phyloP scores from a whole-genome alignment of 2,329 filamentous ascomycete genomes.

The Harringtonia aguacate region DNA sequence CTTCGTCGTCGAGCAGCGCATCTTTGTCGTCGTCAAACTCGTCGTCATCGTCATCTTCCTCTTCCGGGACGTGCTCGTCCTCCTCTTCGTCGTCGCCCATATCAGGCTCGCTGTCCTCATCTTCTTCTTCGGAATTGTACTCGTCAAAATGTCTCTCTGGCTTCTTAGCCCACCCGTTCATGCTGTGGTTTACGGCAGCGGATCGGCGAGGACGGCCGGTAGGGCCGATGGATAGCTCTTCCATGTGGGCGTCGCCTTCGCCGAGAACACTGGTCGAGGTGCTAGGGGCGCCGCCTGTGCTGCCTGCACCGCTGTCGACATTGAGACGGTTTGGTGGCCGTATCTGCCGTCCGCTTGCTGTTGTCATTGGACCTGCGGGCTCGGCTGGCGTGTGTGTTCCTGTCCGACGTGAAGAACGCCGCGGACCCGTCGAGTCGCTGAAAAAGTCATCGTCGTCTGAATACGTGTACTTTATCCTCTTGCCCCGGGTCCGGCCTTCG shows the following conservation, averaged over 20 bases:
- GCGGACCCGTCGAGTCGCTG: conserved; percentile 47
- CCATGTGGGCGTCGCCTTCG: conserved; percentile 17
- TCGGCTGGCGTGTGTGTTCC: conserved; percentile 64
- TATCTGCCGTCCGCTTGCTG: conserved; percentile 81
- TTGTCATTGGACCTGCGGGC: conserved; percentile 50
- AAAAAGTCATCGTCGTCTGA: conserved; percentile 73
- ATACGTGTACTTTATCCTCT: conserved; percentile 93
- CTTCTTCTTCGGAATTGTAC: conserved; percentile 49
- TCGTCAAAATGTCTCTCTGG: conserved; percentile 32
- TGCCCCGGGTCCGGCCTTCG: conserved; percentile 90
- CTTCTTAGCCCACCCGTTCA: conserved; percentile 34
- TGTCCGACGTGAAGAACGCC: conserved; percentile 67
- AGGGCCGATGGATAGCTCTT: conserved; percentile 27
- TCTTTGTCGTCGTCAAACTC: conserved; percentile 38
- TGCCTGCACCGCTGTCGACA: conserved; percentile 14
- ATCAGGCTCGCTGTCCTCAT: conserved; percentile 62
- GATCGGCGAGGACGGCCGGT: conserved; percentile 39
- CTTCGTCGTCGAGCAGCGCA: conserved; percentile 42
- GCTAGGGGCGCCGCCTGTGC: conserved; percentile 35
- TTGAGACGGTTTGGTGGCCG: conserved; percentile 57
- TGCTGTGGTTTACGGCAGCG: conserved; percentile 36
- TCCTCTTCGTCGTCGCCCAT: conserved; percentile 62
- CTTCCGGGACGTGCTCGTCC: conserved; percentile 56
- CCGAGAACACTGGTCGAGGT: conserved; percentile 34
- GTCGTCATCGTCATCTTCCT: conserved; percentile 51